A percentile compares a stretch with the other conserved stretches of the same genome.
Evolutionary conservation across 2,329 filamentous ascomycete genomes (phyloP).

Genomic region (Balansia obtecta): DNA sequence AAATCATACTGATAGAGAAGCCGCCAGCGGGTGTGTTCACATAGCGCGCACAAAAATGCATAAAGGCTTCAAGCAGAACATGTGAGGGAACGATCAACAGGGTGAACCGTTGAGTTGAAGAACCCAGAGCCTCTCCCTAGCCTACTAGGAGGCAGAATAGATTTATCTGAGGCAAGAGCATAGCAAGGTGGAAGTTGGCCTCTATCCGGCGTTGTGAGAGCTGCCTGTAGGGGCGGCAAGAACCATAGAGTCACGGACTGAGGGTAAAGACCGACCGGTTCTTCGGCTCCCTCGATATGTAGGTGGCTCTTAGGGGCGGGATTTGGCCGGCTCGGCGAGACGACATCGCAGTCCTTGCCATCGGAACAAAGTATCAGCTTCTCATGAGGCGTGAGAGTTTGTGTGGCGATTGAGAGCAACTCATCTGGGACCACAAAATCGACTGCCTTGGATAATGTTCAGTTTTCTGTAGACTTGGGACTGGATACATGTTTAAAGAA

Average conservation of each 20-base stretch:
- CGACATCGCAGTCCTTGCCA: not conserved
- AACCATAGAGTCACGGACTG: conserved; percentile 3
- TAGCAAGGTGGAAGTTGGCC: not conserved
- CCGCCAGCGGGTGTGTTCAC: not conserved
- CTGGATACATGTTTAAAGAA: not conserved
- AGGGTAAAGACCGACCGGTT: not conserved
- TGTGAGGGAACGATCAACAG: not conserved
- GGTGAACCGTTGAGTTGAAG: not conserved
- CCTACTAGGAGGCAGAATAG: not conserved
- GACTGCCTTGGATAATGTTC: too few species aligned
- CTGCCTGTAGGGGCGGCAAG: not conserved
- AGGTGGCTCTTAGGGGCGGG: not conserved
- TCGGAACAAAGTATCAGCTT: not conserved
- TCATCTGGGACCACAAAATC: not conserved
- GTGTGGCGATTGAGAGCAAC: not conserved
- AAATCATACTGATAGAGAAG: conserved; percentile 1
- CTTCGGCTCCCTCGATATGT: not conserved
- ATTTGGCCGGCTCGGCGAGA: not conserved
- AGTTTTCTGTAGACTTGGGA: not conserved
- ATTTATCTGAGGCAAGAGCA: not conserved
- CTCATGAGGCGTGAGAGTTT: not conserved
- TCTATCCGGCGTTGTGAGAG: not conserved
- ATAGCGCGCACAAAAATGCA: conserved; percentile 1
- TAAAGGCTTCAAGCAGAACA: conserved; percentile 2
- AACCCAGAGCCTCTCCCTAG: not conserved